These are phyloP conservation scores for Barnettozyma botsteinii DNA, from an alignment of 805 yeast species.

Conservation along the genomic window DNA sequence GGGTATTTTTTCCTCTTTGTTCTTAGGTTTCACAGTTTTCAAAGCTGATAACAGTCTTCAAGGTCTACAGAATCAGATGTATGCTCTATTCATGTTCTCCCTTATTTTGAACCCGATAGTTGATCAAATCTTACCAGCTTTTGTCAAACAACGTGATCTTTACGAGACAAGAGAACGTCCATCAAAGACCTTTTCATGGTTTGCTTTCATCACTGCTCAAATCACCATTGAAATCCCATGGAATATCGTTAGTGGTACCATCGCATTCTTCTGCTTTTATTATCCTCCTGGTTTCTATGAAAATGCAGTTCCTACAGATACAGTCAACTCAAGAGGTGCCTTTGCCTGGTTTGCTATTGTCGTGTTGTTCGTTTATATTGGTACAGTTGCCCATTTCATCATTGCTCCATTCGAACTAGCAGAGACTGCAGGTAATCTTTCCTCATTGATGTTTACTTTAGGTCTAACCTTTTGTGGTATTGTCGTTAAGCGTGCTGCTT, in stretches of 20 bases:
- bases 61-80: slow-evolving; percentile 79
- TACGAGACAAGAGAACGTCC: slow-evolving; percentile 73
- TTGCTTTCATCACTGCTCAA: slow-evolving; percentile 54
- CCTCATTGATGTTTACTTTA: slow-evolving; percentile 51
- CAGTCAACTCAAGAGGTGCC: slow-evolving; percentile 49
- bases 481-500: slow-evolving; percentile 43
- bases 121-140: slow-evolving; percentile 60
- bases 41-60: slow-evolving; percentile 58
- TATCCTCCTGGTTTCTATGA: slow-evolving; percentile 64
- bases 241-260: slow-evolving; percentile 53
- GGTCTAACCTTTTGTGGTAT: slow-evolving; percentile 73
- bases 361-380: slow-evolving; percentile 44
- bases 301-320: slow-evolving; percentile 57
- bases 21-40: slow-evolving; percentile 72
- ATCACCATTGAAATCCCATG: slow-evolving; percentile 62
- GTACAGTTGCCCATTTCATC: slow-evolving; percentile 50
- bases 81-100: slow-evolving; percentile 64
- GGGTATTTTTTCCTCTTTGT: slow-evolving; percentile 47
- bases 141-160: slow-evolving; percentile 52
- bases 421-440: slow-evolving; percentile 58
- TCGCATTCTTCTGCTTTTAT: slow-evolving; percentile 57
- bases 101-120: slow-evolving; percentile 49
- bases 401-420: slow-evolving; percentile 53
- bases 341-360: slow-evolving; percentile 37
- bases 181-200: slow-evolving; percentile 64